Base-by-base conservation (phyloP, 257 asterid species). In the Capsicum pubescens region DNA sequence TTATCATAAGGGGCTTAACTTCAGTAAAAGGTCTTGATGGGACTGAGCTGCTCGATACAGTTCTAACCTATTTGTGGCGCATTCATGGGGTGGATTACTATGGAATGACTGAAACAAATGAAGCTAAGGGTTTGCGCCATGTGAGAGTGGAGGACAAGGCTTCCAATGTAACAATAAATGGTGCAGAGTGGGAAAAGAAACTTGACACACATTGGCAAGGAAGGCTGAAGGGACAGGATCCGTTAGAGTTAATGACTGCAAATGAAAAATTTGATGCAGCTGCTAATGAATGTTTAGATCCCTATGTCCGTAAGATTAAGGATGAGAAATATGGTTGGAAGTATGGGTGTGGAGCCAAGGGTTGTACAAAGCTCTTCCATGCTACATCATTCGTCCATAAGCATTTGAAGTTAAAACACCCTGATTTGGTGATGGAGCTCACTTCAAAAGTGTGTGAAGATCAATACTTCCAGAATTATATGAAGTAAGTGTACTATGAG, bases 261-360 rank as follows among this genome's bases (percentile, higher is more conserved):
- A 95, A 92, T 87, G 99, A 95, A 87, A 95, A 94, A 92, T 86
- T 95, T 86, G 98, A 94, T 89, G 95, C 97, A 5, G 88, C 94
- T 39, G 97, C 98, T 64, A 89, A 86, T 68, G 98, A 94, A 92
- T 97, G 89, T 19, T 91, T 95, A 86, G 98, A 94, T 67, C 98
- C 99, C 12, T 84, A 83, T 86, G 95, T 95, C 55, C 97, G 98
- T 83, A 94, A 95, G 86, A 94, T 95, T 86, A 95, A 95, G 91
- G 99, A 95, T 87, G 99, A 94, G 91, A 95, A 95, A 89, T 95
- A 95, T 87, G 99, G 99, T 16, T 94, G 99, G 98, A 95, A 95
- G 90, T 95, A 94, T 90, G 99, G 99, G 72, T 95, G 99, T 91
- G 99, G 99, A 85, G 98, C 98, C 63, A 94, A 95, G 90, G 99